Conservation (phyloP, 2,329 filamentous ascomycete species). For the Ophiostoma triangulosporum region DNA sequence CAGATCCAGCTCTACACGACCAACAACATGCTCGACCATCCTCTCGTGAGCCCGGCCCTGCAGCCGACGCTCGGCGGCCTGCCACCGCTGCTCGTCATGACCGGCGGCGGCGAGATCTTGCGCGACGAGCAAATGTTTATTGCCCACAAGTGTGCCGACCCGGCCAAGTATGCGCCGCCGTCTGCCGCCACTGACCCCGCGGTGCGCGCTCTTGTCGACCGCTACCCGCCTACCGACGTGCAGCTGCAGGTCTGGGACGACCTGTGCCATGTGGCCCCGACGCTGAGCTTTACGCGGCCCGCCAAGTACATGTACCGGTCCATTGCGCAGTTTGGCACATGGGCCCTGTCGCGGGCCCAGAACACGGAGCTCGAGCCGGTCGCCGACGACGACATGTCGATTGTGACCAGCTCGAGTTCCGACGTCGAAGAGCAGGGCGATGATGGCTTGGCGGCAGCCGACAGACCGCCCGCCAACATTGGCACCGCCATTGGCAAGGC, state of each 20-base stretch:
- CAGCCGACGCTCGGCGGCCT: conserved; percentile 83
- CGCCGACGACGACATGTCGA: conserved; percentile 63
- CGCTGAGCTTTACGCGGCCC: conserved; percentile 88
- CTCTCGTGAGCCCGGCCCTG: conserved; percentile 76
- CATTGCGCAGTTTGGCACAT: conserved; percentile 84
- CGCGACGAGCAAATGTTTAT: conserved; percentile 91
- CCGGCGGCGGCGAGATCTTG: conserved; percentile 77
- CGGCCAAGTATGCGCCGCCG: conserved; percentile 58
- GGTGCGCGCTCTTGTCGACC: conserved; percentile 44
- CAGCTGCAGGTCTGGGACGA: conserved; percentile 95
- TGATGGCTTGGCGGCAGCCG: background rate
- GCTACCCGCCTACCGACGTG: conserved; percentile 74
- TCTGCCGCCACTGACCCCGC: conserved; percentile 49
- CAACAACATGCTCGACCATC: conserved; percentile 74
- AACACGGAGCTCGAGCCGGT: conserved; percentile 62
- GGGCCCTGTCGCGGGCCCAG: conserved; percentile 76
- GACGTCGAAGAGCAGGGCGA: background rate
- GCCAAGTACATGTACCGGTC: conserved; percentile 94
- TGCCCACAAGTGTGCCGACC: conserved; percentile 87
- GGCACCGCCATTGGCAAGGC: conserved; percentile 58
- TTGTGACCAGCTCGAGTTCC: conserved; percentile 48
- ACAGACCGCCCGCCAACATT: conserved; percentile 3
- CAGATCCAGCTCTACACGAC: conserved; percentile 85
- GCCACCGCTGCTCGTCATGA: conserved; percentile 73
- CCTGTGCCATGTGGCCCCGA: conserved; percentile 82